Base-by-base conservation (phyloP, 2,329 filamentous ascomycete genomes). In the Decorospora gaudefroyi region DNA sequence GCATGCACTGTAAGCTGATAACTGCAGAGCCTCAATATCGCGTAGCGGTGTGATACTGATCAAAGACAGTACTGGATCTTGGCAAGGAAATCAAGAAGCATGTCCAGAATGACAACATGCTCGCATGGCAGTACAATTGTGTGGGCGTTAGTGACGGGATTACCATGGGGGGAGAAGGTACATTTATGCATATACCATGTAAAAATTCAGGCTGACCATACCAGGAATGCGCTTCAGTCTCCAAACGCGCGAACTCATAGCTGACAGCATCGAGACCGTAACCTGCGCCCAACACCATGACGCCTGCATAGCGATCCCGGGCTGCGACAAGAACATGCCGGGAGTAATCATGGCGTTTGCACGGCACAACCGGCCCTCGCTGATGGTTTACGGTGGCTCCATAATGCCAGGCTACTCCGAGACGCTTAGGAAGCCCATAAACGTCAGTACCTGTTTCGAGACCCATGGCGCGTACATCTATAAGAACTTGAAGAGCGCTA, bases 301-400 rank as follows among this genome's bases (percentile, higher is more conserved):
- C 68, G 92, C 90, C 46, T 95, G 91, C 70, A 91, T 96, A 68
- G 85, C 88, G 19, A 92, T 96, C 58, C 90, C 92, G 0, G 91
- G 91, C 8, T 96, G 91, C 69, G 91, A 96, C 75, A 96, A 96
- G 81, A 96, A 96, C 71, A 96, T 96, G 92, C 91, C 91, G 0
- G 91, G 91, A 53, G 86, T 88, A 11, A 78, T 93, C 52, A 96
- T 96, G 85, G 90, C 88, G 0, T 90, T 93, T 64, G 89, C 88
- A 10, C 82, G 92, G 44, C 89, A 95, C 73, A 96, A 96, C 72
- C 82, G 92, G 7, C 92, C 92, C 3, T 93, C 90, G 33, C 77
- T 96, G 66, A 96, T 96, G 90, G 86, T 97, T 47, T 97, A 96
- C 68, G 92, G 92, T 36, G 92, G 92, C 26, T 88, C 89, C 11